A percentile compares a stretch with the other conserved stretches of the same genome.
phyloP scores from a whole-genome alignment of 2,329 filamentous ascomycete genomes.

The Calonectria honghensis region DNA sequence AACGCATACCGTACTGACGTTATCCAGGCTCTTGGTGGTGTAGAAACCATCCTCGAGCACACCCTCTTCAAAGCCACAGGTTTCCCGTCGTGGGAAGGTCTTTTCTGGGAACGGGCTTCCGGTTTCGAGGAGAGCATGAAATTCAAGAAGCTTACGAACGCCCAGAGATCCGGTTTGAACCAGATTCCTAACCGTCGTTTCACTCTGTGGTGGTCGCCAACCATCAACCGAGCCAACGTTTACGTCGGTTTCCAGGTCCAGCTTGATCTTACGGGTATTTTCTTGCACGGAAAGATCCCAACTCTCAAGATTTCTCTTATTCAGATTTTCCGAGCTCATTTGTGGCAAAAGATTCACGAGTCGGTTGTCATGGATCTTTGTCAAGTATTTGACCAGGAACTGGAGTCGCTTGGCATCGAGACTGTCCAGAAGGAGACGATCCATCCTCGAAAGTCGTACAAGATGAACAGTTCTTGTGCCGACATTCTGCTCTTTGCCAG shows the following conservation, averaged over 20 bases:
- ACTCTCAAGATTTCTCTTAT: slow-evolving; percentile 98
- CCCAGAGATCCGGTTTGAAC: slow-evolving; percentile 95
- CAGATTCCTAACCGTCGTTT: slow-evolving; percentile 99
- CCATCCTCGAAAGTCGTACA: slow-evolving; percentile 99
- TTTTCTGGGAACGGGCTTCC: slow-evolving; percentile 87
- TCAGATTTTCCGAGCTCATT: slow-evolving; percentile 98
- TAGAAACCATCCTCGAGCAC: slow-evolving; percentile 98
- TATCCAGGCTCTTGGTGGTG: slow-evolving; percentile 95
- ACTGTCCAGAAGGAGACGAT: slow-evolving; percentile 99
- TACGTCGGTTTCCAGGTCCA: slow-evolving; percentile 99
- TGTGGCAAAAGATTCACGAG: slow-evolving; percentile 99
- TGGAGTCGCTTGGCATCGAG: slow-evolving; percentile 96
- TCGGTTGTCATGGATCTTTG: slow-evolving; percentile 99
- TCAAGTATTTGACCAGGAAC: slow-evolving; percentile 97
- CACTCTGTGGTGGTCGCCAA: slow-evolving; percentile 97
- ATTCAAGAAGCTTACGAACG: slow-evolving; percentile 99
- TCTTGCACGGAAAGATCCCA: slow-evolving; percentile 98
- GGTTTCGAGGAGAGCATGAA: slow-evolving; percentile 85
- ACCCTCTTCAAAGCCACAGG: slow-evolving; percentile 97
- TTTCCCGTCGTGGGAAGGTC: slow-evolving; percentile 96
- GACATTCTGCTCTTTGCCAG: slow-evolving; percentile 97
- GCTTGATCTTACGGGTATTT: slow-evolving; percentile 97
- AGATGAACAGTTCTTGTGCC: slow-evolving; percentile 99
- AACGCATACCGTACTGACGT: slow-evolving; percentile 98
- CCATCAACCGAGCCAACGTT: slow-evolving; percentile 96